Evolutionary conservation across 1,284 basidiomycete genomes (phyloP), one percentile per base, ranked within the genome.

Genomic region (Papiliotrema laurentii): DNA sequence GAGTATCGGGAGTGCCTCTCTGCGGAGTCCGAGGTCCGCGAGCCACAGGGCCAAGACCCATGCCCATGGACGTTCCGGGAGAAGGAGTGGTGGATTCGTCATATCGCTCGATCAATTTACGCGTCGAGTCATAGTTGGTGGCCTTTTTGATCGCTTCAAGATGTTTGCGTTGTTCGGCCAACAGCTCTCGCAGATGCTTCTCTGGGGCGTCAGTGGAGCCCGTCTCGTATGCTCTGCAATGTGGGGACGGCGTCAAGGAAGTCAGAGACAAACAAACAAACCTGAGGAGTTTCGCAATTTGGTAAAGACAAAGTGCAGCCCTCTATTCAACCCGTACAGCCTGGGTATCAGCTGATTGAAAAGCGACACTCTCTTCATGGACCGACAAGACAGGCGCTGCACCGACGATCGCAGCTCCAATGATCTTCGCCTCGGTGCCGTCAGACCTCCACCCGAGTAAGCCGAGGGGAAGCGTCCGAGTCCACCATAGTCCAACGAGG

Each of bases 101-200:
- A 65, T 97, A 97, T 51, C 84, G 83, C 68, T 97, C 91, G 14
- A 99, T 78, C 41, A 99, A 80, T 61, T 85, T 87, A 45, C 88
- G 84, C 16, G 92, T 94, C 24, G 83, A 83, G 69, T 99, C 91
- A 72, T 89, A 99, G 63, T 94, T 93, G 0, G 92, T 97, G 63
- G 89, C 91, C 75, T 90, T 88, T 78, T 99, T 99, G 61, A 98
- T 88, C 65, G 97, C 93, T 59, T 96, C 93, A 26, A 99, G 81
- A 68, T 90, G 93, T 34, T 81, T 81, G 31, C 87, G 83, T 60
- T 93, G 90, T 64, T 86, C 79, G 63, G 85, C 85, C 58, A 88
- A 80, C 11, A 97, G 77, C 0, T 76, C 70, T 52, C 85, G 83
- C 16, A 98, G 77, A 11, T 84, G 83, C 63, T 83, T 86, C 70